Base-by-base conservation (phyloP, 495 filamentous ascomycete genomes). In the Aspergillus cristatus region DNA sequence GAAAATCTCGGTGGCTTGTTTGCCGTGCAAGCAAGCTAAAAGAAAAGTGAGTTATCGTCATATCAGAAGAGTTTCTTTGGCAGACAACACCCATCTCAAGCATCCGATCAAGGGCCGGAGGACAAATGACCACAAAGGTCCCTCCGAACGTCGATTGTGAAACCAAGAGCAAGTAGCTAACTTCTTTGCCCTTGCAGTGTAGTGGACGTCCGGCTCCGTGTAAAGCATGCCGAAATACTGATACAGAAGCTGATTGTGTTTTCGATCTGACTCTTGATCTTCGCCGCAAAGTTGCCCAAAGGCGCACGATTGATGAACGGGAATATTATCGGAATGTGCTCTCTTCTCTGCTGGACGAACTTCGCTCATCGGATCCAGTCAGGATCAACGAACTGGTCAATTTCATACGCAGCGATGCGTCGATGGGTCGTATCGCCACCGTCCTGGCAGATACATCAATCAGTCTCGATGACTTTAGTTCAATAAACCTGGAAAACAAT, bases 1-100 rank as follows among this genome's bases (percentile, higher is more conserved):
- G 32, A 68, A 68, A 48, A 68, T 57, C 32, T 68, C 64, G 6
- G 65, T 54, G 0, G 64, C 64, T 10, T 68, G 64, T 32, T 34
- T 52, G 18, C 51, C 57, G 34, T 68, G 64, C 38, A 68, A 66
- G 25, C 50, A 58, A 24, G 58, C 62, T 14, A 68, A 66, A 42
- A 54, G 62, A 46, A 68, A 68, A 57, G 63, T 62, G 46, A 41
- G 42, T 35, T 12, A 15, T 18, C 15, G 16, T 2, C 16, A 20
- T 5, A 18, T 2, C 18, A 17, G 14, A 24, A 1, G 2, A 10
- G 8, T 18, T 2, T 22, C 7, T 12, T 16, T 4, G 13, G 15
- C 18, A 14, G 17, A 30, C n/a, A n/a, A n/a, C 16, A 14, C 3
- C 11, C 18, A 2, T 26, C 24, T 11, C 24, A 26, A 26, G 11